A percentile compares a stretch with the other conserved stretches of the same genome.
phyloP scores from a whole-genome alignment of 1,284 basidiomycete species.

The Austroboletus niveus region DNA sequence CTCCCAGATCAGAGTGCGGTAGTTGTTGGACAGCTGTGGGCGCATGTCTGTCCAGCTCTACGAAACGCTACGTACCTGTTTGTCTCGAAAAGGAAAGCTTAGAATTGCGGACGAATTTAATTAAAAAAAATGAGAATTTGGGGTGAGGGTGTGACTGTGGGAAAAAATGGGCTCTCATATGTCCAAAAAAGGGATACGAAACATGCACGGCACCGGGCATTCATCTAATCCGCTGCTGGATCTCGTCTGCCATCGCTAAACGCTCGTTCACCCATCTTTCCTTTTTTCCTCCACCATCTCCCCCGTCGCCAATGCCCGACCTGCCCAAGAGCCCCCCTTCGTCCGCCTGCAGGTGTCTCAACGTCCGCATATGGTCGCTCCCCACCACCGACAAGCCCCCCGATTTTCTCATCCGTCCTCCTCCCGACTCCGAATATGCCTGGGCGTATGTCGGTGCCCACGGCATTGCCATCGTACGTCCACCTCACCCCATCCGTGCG shows the following conservation, averaged over 20 bases:
- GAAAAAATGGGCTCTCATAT: conserved; percentile 16
- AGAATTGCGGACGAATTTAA: neutral
- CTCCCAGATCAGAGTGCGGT: conserved; percentile 5
- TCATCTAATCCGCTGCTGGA: conserved; percentile 34
- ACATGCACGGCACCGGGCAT: conserved; percentile 35
- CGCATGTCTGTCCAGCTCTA: neutral
- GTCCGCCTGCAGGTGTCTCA: conserved; percentile 66
- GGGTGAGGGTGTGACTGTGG: conserved; percentile 25
- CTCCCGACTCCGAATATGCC: conserved; percentile 46
- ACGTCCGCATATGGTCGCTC: conserved; percentile 51
- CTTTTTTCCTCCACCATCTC: conserved; percentile 20
- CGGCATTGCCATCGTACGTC: conserved; percentile 63
- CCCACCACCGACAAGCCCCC: conserved; percentile 32
- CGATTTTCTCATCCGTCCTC: conserved; percentile 26
- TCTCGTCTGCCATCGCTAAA: conserved; percentile 21
- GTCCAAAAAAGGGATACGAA: conserved; percentile 24
- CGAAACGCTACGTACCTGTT: neutral
- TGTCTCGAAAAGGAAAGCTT: conserved; percentile 10
- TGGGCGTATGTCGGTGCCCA: conserved; percentile 63
- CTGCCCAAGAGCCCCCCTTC: conserved; percentile 10
- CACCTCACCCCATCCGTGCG: neutral
- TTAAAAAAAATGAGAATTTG: conserved; percentile 3
- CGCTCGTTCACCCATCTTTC: conserved; percentile 21
- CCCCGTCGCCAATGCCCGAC: conserved; percentile 26
- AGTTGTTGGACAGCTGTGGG: neutral